Evolutionary conservation across 129 eudicot species (phyloP).

Genomic region (Calendula officinalis): DNA sequence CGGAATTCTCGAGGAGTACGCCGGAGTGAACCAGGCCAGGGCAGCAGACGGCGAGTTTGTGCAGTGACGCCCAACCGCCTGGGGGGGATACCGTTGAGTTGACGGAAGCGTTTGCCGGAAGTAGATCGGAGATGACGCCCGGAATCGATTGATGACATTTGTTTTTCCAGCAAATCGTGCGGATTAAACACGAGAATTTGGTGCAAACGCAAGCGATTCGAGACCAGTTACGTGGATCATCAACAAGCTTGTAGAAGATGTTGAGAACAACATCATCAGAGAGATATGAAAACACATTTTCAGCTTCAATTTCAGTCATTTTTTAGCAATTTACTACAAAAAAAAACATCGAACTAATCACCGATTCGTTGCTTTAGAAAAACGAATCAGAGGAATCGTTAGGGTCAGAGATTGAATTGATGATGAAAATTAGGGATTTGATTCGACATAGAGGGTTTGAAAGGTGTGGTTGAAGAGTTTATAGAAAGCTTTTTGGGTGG

Average conservation of each 20-base stretch:
- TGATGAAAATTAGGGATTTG: constrained; percentile 22
- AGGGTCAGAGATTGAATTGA: constrained; percentile 15
- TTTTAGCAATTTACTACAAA: not conserved
- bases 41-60: constrained; percentile 82
- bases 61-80: constrained; percentile 72
- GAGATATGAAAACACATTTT: constrained; percentile 47
- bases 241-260: constrained; percentile 67
- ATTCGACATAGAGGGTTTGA: constrained; percentile 7
- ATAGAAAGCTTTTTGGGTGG: constrained; percentile 12
- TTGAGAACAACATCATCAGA: constrained; percentile 68
- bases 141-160: constrained; percentile 61
- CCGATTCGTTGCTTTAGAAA: not conserved
- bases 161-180: constrained; percentile 49
- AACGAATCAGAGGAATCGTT: not conserved
- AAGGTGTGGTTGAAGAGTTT: not conserved
- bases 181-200: constrained; percentile 58
- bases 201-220: constrained; percentile 73
- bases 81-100: constrained; percentile 32
- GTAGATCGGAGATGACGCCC: constrained; percentile 57
- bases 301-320: constrained; percentile 30
- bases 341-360: not conserved
- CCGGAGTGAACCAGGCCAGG: constrained; percentile 79
- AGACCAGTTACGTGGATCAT: constrained; percentile 76
- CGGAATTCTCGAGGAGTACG: constrained; percentile 72
- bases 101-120: constrained; percentile 35